Conservation (phyloP, 345 rosid genomes). For the Alliaria petiolata region DNA sequence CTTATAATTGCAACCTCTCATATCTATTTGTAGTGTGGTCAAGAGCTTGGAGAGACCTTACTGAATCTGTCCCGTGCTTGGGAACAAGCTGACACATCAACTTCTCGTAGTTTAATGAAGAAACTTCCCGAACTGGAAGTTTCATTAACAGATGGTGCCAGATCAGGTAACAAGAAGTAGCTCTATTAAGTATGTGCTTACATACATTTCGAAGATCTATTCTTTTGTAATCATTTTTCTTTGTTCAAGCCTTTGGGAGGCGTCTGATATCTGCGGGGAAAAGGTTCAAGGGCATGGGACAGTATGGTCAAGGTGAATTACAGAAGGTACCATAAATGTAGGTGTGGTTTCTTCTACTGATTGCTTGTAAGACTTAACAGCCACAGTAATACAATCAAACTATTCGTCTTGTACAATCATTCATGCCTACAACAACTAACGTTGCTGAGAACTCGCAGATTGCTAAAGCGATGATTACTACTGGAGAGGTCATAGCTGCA, state of each 20-base stretch:
- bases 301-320: constrained; percentile 87
- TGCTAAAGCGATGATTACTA: constrained; percentile 66
- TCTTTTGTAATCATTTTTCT: constrained; percentile 28
- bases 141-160: constrained; percentile 49
- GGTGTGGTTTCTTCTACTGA: constrained; percentile 19
- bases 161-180: constrained; percentile 59
- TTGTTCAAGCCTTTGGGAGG: constrained; percentile 72
- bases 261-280: constrained; percentile 79
- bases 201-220: too few relatives aligned
- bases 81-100: constrained; percentile 72
- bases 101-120: constrained; percentile 52
- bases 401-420: neutral
- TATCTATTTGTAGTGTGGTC: constrained; percentile 60
- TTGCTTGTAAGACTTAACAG: neutral
- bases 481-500: constrained; percentile 62
- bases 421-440: neutral
- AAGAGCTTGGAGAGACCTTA: constrained; percentile 69
- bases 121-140: constrained; percentile 54
- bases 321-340: constrained; percentile 54
- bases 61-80: constrained; percentile 77
- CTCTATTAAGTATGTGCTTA: constrained; percentile 18
- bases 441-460: constrained; percentile 43
- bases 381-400: neutral
- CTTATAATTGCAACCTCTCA: neutral
- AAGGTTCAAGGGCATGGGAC: constrained; percentile 91